A percentile compares a stretch with the other conserved stretches of the same genome.
Conservation (phyloP, 202 grass and related monocot genomes). For the Digitaria exilis region DNA sequence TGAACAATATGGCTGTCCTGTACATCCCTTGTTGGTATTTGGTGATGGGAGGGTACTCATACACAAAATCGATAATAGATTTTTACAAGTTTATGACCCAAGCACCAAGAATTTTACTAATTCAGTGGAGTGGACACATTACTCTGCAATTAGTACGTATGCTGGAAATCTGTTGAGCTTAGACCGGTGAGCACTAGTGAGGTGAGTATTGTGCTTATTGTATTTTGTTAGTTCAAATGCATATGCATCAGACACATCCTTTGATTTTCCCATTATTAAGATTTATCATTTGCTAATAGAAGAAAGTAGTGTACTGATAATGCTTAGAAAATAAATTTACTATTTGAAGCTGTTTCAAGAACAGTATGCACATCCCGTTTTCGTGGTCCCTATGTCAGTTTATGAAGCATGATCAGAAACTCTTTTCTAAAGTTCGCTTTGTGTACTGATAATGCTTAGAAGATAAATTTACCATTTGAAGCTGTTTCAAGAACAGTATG, state of each 20-base stretch:
- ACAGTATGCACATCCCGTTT: no score
- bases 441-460: no score
- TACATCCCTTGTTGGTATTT: neutral
- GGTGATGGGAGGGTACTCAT: neutral
- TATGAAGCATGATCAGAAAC: no score
- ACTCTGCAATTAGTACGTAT: neutral
- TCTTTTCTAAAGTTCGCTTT: no score
- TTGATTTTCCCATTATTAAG: neutral
- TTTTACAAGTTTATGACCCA: conserved; percentile 18
- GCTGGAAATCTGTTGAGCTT: conserved; percentile 9
- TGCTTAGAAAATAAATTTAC: neutral
- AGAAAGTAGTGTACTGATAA: neutral
- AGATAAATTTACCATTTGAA: no score
- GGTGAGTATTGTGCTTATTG: neutral
- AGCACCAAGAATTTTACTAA: neutral
- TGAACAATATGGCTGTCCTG: neutral
- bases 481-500: no score
- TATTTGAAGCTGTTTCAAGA: neutral
- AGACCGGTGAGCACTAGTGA: neutral
- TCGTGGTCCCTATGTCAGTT: no score
- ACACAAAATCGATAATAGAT: neutral
- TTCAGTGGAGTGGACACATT: neutral
- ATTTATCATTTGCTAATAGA: neutral
- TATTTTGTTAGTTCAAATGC: no score
- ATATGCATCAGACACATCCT: no score